Evolutionary conservation across 176 grass and related monocot species (phyloP), one percentile per base, ranked within the genome.

Genomic region (Rhynchospora pubera): DNA sequence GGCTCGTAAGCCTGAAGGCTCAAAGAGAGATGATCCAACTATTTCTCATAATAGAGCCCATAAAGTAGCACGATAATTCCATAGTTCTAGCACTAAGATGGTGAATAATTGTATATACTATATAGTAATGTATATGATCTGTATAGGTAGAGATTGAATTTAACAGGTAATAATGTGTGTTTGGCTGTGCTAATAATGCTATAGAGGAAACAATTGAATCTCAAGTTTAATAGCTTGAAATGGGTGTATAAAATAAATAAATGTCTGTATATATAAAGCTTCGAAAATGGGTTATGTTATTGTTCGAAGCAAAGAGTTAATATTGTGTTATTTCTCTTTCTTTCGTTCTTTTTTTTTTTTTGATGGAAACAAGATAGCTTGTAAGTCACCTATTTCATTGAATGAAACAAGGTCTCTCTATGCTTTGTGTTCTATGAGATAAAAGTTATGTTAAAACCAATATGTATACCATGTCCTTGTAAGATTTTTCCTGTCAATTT

Each of bases 1-100:
- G 95, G 95, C 90, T 9, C 91, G 92, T 77, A 98, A 87, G 73
- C 92, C 90, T 61, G 92, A 94, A 85, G 92, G 95, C 30, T 94
- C 95, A 26, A 98, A 97, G 82, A 98, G 88, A 85, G 95, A 94
- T 28, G 89, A 90, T 79, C 66, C 82, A n/a, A 56, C 89, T 2
- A 84, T 89, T n/a, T 90, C 90, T 79, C 90, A 93, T 85, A 90
- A 48, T 79, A 87, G 95, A 88, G 95, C 95, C 21, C 92, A 91
- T 77, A 98, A 98, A 84, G 69, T 98, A 81, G 95, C 95, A 82
- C 47, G 90, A 85, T 85, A 82, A 61, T 39, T 39, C 34, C 34
- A 39, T 39, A 39, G 34, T 39, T 39, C 34, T 39, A 39, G 34
- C 4, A 39, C 34, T 39, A 39, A 39, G 34, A 39, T 39, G 34